These are phyloP conservation scores for Linanthus parryae DNA, from an alignment of 148 eudicot genomes.

Conservation along the genomic window DNA sequence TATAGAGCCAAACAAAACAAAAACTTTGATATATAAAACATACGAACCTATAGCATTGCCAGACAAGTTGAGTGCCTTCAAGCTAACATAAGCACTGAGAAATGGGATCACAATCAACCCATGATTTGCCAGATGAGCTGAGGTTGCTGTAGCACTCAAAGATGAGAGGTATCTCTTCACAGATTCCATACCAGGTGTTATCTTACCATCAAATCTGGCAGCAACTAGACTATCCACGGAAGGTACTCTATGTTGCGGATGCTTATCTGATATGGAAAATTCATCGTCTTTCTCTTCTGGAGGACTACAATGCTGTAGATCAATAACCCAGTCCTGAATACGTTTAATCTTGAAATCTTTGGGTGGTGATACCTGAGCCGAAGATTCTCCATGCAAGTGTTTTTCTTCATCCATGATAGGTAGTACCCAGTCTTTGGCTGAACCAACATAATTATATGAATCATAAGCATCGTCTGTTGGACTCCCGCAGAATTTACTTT, in stretches of 20 bases:
- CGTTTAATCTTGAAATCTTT: conserved; percentile 55
- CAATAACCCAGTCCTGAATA: conserved; percentile 72
- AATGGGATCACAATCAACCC: conserved; percentile 87
- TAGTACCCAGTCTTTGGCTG: conserved; percentile 78
- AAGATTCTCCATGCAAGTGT: conserved; percentile 28
- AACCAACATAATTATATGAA: conserved; percentile 43
- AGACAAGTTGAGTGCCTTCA: conserved; percentile 75
- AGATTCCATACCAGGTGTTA: conserved; percentile 61
- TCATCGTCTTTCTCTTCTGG: conserved; percentile 42
- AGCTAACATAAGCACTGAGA: conserved; percentile 78
- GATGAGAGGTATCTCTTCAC: conserved; percentile 80
- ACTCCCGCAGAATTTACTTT: conserved; percentile 24
- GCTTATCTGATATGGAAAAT: conserved; percentile 13
- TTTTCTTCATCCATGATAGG: conserved; percentile 42
- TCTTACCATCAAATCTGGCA: conserved; percentile 31
- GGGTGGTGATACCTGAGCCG: conserved; percentile 29
- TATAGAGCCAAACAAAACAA: too few relatives aligned
- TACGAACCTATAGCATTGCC: conserved; percentile 85
- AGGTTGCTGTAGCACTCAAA: conserved; percentile 48
- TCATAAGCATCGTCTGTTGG: conserved; percentile 33
- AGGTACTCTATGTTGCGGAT: conserved; percentile 12
- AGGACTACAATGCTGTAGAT: conserved; percentile 61
- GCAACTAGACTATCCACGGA: conserved; percentile 21
- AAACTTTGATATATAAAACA: too few relatives aligned
- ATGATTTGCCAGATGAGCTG: conserved; percentile 80